Evolutionary conservation across 805 yeast species (phyloP), one percentile per base, ranked within the genome.

Genomic region (Monosporozyma aquatica): DNA sequence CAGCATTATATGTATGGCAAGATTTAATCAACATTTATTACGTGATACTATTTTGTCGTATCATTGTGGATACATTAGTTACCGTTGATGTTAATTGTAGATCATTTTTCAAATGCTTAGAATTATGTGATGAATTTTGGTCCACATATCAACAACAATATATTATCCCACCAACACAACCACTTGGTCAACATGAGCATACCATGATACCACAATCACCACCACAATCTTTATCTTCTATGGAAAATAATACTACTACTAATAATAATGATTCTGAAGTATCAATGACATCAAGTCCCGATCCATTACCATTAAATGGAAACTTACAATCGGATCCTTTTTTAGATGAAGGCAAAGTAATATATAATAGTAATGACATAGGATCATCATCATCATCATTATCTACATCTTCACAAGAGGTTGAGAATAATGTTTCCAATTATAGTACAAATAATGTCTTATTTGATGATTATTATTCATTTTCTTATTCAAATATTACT

Each of bases 1-100:
- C 50, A 14, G 26, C 49, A 22, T 42, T 48, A 33, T 50, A 40
- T 40, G 46, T 43, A 14, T 50, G 54, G 51, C 47, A 41, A 36
- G 53, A 50, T 38, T 32, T 50, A 33, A 29, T 44, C 10, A 43
- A 43, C 25, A 41, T 45, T 6, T 43, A 46, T 23, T 39, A 44
- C 25, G 29, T 49, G 0, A 42, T 45, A 21, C 43, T 47, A 18
- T 26, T 51, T 11, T 43, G 51, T 27, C 43, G 49, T 23, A 43
- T 48, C 20, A 44, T 52, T 14, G 48, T 47, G 15, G 51, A 44
- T 26, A 43, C 45, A 6, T 37, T 52, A 25, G 17, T 49, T 10
- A 25, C 27, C 11, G 34, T 51, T 9, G 50, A 51, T 17, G 39
- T 43, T 4, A 40, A 46, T 15, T 38, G 41, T 5, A 43, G 56